Evolutionary conservation across 208 protist species (phyloP).

Genomic region (Tritrichomonas foetus): DNA sequence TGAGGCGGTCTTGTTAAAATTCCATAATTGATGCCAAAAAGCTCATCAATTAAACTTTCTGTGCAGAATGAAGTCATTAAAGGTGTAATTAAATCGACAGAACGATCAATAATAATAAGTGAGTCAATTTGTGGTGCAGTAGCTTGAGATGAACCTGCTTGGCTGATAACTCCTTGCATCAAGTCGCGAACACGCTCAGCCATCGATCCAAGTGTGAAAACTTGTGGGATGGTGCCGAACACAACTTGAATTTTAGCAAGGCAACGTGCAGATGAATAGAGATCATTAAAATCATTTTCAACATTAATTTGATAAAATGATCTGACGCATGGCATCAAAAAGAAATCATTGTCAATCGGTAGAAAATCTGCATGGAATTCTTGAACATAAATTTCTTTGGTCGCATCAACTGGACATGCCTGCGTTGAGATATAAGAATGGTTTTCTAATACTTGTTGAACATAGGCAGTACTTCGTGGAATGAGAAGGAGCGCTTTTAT

Average conservation of each 20-base stretch:
- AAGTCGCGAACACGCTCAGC: not conserved
- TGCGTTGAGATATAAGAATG: not conserved
- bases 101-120: slow-evolving; percentile 17
- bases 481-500: not conserved
- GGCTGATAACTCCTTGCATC: not conserved
- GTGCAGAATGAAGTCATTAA: not conserved
- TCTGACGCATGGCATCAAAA: slow-evolving; percentile 6
- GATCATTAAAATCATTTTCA: slow-evolving; percentile 23
- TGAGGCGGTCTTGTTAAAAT: not conserved
- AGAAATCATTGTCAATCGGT: slow-evolving; percentile 2
- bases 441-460: not conserved
- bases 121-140: slow-evolving; percentile 2
- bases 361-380: slow-evolving; percentile 37
- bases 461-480: not conserved
- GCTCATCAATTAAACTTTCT: slow-evolving; percentile 35
- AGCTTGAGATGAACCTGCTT: not conserved
- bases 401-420: not conserved
- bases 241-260: not conserved
- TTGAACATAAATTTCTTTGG: not conserved
- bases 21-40: slow-evolving; percentile 6
- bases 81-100: not conserved
- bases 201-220: not conserved
- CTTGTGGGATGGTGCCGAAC: not conserved
- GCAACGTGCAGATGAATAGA: not conserved
- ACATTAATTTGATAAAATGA: not conserved